Percentiles rank a stretch among this genome's conserved stretches.
Evolutionary conservation across 768 basidiomycete genomes (phyloP).

Genomic region (Mycena vulgaris): DNA sequence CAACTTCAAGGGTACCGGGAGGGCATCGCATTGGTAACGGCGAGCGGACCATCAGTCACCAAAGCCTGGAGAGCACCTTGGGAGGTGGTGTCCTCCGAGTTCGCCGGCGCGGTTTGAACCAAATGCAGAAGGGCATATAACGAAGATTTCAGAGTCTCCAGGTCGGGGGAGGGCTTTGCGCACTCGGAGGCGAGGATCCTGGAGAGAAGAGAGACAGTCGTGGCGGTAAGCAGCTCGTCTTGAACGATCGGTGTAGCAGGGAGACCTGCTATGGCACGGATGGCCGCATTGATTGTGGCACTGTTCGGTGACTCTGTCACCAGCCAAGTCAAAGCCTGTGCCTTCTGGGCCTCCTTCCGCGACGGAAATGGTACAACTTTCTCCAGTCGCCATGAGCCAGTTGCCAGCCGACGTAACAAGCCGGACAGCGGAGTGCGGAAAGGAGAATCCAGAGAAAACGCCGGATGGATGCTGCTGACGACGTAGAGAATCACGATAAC

Average conservation of each 20-base stretch:
- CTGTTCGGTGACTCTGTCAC: neutral
- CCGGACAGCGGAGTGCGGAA: constrained; percentile 10
- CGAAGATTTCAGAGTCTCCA: neutral
- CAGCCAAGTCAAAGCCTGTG: constrained; percentile 6
- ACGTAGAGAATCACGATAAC: neutral
- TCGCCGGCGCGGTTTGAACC: neutral
- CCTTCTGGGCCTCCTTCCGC: neutral
- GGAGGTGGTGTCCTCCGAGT: neutral
- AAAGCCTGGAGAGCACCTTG: neutral
- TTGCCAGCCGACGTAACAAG: neutral
- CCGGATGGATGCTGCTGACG: neutral
- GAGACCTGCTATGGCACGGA: too few species aligned
- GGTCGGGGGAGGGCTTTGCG: neutral
- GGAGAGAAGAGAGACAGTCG: neutral
- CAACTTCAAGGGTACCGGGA: neutral
- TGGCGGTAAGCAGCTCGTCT: neutral
- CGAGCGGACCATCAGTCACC: neutral
- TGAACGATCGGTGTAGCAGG: neutral
- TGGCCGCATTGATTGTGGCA: neutral
- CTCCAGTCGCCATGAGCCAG: neutral
- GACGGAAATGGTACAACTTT: neutral
- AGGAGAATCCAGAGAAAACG: neutral
- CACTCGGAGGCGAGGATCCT: neutral
- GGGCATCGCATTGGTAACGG: too few species aligned
- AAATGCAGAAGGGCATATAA: constrained; percentile 10